A percentile compares a stretch with the other conserved stretches of the same genome.
phyloP scores from a whole-genome alignment of 345 rosid species.

The Gossypium herbaceum region DNA sequence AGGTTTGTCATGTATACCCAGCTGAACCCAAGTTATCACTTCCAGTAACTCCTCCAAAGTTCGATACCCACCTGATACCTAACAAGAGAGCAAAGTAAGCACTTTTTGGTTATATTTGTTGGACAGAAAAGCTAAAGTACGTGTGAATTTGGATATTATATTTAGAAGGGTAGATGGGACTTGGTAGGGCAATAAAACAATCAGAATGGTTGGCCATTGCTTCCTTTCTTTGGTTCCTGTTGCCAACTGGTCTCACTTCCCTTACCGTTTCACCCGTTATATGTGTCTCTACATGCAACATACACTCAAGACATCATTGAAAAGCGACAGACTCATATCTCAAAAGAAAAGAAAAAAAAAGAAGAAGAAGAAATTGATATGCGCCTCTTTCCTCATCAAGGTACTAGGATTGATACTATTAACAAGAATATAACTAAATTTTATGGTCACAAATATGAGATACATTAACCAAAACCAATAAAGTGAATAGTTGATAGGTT shows the following conservation, averaged over 20 bases:
- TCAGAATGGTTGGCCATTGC: conserved; percentile 74
- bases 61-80: conserved; percentile 62
- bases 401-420: neutral
- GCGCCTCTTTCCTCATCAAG: neutral
- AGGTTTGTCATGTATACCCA: conserved; percentile 80
- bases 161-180: conserved; percentile 20
- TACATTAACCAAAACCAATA: neutral
- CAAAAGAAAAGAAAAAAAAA: neutral
- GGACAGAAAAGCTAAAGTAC: too few species aligned
- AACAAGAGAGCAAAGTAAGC: too few species aligned
- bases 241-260: conserved; percentile 72
- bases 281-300: conserved; percentile 27
- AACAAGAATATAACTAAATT: neutral
- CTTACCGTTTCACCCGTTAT: conserved; percentile 78
- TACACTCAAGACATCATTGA: neutral
- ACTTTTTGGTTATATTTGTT: too few species aligned
- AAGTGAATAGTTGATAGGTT: neutral
- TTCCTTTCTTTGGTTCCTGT: conserved; percentile 79
- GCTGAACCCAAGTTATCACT: conserved; percentile 77
- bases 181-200: conserved; percentile 77
- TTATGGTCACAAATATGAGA: neutral
- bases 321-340: neutral
- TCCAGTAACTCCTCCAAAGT: conserved; percentile 78
- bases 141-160: too few species aligned
- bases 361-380: neutral